A percentile compares a stretch with the other conserved stretches of the same genome.
Evolutionary conservation across 495 filamentous ascomycete species (phyloP).

Genomic region (Aspergillus cristatus): DNA sequence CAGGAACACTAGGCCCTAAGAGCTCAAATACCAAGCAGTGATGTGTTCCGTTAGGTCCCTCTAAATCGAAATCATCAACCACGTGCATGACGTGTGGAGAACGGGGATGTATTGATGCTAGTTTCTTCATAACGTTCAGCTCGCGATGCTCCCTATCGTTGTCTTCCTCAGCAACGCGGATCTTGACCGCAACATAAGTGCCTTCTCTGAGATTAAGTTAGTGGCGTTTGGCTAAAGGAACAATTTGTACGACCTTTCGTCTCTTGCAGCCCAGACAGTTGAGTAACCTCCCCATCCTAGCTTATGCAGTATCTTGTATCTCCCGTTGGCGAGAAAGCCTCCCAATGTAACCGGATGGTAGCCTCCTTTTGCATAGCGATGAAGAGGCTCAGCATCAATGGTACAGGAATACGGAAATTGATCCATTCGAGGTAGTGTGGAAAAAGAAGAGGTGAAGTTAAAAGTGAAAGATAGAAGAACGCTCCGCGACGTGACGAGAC

Average conservation of each 20-base stretch:
- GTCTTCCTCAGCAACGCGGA: constrained; percentile 15
- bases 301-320: constrained; percentile 41
- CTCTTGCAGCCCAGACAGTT: constrained; percentile 41
- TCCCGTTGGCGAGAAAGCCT: constrained; percentile 22
- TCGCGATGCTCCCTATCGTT: constrained; percentile 11
- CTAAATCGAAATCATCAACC: constrained; percentile 29
- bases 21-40: constrained; percentile 38
- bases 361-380: constrained; percentile 27
- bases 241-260: constrained; percentile 18
- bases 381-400: constrained; percentile 1
- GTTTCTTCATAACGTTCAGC: constrained; percentile 13
- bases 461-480: no score
- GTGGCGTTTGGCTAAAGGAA: constrained; percentile 5
- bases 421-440: neutral
- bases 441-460: no score
- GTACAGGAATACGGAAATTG: neutral
- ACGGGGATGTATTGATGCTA: constrained; percentile 12
- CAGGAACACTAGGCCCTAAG: constrained; percentile 30
- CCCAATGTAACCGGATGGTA: constrained; percentile 41
- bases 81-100: constrained; percentile 20
- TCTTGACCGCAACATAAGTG: constrained; percentile 23
- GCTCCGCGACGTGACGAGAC: no score
- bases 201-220: constrained; percentile 15
- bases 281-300: constrained; percentile 39
- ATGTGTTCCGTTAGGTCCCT: constrained; percentile 38